Conservation (phyloP, 805 yeast species). For the Teunomyces tritomae region DNA sequence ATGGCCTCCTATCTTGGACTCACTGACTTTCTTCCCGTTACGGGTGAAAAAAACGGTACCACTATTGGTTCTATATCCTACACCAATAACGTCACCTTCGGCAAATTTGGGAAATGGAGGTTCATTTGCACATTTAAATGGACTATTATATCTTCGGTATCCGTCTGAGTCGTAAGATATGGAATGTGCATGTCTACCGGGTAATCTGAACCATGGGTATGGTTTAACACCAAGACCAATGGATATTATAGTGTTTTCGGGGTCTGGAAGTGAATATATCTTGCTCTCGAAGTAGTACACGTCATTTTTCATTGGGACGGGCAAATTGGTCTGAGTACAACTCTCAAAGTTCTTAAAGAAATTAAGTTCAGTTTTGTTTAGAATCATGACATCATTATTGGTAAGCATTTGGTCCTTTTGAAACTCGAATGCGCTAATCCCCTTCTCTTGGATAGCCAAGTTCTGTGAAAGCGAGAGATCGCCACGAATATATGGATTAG, state of each 20-base stretch:
- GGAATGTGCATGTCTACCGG: constrained; percentile 86
- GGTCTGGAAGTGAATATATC: constrained; percentile 65
- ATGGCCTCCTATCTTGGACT: constrained; percentile 79
- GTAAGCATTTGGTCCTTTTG: constrained; percentile 53
- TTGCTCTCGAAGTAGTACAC: constrained; percentile 89
- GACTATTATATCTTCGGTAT: constrained; percentile 72
- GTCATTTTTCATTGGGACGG: constrained; percentile 77
- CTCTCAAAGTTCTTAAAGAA: constrained; percentile 60
- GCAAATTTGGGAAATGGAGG: constrained; percentile 56
- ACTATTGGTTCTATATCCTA: constrained; percentile 78
- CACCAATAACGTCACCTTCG: constrained; percentile 90
- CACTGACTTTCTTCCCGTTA: constrained; percentile 86
- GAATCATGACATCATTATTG: constrained; percentile 56
- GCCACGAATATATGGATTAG: constrained; percentile 38
- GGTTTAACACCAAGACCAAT: constrained; percentile 85
- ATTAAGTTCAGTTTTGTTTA: constrained; percentile 61
- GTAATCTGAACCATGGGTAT: constrained; percentile 89
- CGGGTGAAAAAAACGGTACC: constrained; percentile 92
- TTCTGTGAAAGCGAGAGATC: constrained; percentile 56
- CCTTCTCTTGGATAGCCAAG: constrained; percentile 77
- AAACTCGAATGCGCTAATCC: constrained; percentile 89
- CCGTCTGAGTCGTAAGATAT: constrained; percentile 89
- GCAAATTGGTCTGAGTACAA: constrained; percentile 76
- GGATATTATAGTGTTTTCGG: constrained; percentile 55
- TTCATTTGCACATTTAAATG: constrained; percentile 52